Percentiles rank a stretch among this genome's conserved stretches.
phyloP scores from a whole-genome alignment of 169 alveolate species.

The Babesia ovis region DNA sequence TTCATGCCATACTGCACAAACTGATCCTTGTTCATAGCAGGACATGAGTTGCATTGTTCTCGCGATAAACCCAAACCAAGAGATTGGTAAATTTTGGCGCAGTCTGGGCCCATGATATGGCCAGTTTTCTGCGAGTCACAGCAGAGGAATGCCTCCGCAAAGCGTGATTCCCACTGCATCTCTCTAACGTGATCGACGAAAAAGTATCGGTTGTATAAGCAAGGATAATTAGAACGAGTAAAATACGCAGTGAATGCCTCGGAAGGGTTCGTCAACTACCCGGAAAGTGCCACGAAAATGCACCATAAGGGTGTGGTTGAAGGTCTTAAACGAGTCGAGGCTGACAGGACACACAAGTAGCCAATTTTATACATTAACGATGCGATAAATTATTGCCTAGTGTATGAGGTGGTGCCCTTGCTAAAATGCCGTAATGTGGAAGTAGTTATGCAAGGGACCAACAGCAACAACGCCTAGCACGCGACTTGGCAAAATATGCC shows the following conservation, averaged over 20 bases:
- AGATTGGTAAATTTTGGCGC: slow-evolving; percentile 42
- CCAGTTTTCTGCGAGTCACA: slow-evolving; percentile 31
- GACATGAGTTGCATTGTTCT: slow-evolving; percentile 5
- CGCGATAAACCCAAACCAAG: slow-evolving; percentile 53
- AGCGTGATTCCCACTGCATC: slow-evolving; percentile 26
- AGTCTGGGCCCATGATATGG: slow-evolving; percentile 15
- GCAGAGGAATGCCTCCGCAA: slow-evolving; percentile 46
- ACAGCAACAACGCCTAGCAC: no score
- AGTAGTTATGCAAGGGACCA: no score
- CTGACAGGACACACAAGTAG: background rate
- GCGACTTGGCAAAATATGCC: no score
- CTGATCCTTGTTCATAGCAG: slow-evolving; percentile 49
- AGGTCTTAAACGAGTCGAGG: background rate
- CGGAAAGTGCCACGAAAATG: slow-evolving; percentile 16
- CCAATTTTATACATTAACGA: background rate
- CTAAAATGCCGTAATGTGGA: no score
- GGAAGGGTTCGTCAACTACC: background rate
- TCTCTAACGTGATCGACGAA: background rate
- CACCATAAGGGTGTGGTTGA: slow-evolving; percentile 27
- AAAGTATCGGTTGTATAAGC: background rate
- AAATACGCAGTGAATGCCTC: background rate
- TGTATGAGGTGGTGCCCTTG: no score
- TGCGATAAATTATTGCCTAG: background rate
- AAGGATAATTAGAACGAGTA: background rate
- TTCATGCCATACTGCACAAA: slow-evolving; percentile 47